Base-by-base conservation (phyloP, 345 rosid genomes). In the Pseudoturritis turrita region DNA sequence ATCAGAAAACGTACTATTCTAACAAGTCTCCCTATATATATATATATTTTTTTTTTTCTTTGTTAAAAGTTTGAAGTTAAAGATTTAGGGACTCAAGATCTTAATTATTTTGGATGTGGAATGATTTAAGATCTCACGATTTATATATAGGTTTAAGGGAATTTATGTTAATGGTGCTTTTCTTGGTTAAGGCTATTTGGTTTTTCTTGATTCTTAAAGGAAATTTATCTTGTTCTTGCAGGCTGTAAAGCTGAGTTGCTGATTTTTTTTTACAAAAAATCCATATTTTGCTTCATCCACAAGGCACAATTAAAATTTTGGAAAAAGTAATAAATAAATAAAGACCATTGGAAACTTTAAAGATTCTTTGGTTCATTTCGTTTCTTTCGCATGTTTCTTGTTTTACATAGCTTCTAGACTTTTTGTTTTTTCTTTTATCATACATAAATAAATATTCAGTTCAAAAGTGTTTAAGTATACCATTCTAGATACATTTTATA, bases 131-230 rank as follows among this genome's bases (percentile, higher is more conserved):
- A 26, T 39, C 15, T 19, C 56, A 18, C 22, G 58, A 55, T 14
- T 6, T 66, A 68, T 81, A 75, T 72, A 71, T 62, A 79, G 47
- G 39, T 49, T 28, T 41, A 25, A 49, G 33, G n/a, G n/a, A n/a
- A n/a, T n/a, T n/a, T n/a, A n/a, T n/a, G n/a, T 11, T 15, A 19
- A 43, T 70, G 68, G 92, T 88, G 86, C 90, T 81, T 92, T 89
- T 81, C 92, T 91, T 91, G 89, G 58, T 72, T 22, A 81, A 87
- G 86, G 81, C 82, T 81, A 84, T 40, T 47, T 73, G 68, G 46
- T 45, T 52, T 85, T 12, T 77, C 68, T 60, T 40, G 78, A 84
- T 73, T 73, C 65, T 29, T 52, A 72, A 62, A 62, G 70, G 47
- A 21, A 28, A 52, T 41, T 62, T 43, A 15, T 72, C 29, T 54